Percentiles rank a stretch among this genome's conserved stretches.
These are phyloP conservation scores for Extremus antarcticus DNA, from an alignment of 495 filamentous ascomycete genomes.

Conservation along the genomic window DNA sequence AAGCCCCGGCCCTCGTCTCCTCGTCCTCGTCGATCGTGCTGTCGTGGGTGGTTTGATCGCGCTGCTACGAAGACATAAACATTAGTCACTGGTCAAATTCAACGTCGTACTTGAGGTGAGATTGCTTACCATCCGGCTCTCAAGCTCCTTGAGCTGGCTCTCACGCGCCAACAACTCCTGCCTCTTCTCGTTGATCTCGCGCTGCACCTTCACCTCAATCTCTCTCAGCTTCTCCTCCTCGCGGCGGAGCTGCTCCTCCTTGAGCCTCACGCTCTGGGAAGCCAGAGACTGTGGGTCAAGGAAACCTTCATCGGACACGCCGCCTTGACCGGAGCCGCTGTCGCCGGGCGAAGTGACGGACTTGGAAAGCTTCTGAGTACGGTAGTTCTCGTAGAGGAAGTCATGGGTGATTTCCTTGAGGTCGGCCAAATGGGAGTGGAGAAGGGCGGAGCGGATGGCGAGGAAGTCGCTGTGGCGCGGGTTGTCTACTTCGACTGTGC, in stretches of 20 bases:
- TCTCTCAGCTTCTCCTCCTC: constrained; percentile 99
- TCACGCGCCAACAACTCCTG: constrained; percentile 96
- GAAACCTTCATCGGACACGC: constrained; percentile 49
- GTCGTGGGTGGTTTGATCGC: background rate
- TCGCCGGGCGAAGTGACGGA: constrained; percentile 35
- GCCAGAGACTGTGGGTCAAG: constrained; percentile 98
- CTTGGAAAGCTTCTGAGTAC: constrained; percentile 99
- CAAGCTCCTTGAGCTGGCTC: constrained; percentile 94
- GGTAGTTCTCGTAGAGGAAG: constrained; percentile 99
- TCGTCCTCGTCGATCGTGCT: background rate
- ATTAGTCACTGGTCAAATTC: constrained; percentile 9
- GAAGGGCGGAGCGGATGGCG: constrained; percentile 86
- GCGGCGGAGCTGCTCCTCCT: constrained; percentile 96
- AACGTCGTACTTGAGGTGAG: too few relatives aligned
- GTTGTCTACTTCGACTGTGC: constrained; percentile 97
- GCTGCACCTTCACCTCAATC: constrained; percentile 97
- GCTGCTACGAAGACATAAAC: constrained; percentile 2
- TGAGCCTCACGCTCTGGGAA: constrained; percentile 90
- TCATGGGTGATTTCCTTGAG: constrained; percentile 99
- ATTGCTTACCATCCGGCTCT: constrained; percentile 67
- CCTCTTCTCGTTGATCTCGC: constrained; percentile 99
- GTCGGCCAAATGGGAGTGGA: constrained; percentile 95
- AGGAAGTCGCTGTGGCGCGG: constrained; percentile 97
- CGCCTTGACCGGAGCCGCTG: background rate
- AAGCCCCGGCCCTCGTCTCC: constrained; percentile 3